These are phyloP conservation scores for Metschnikowia kunwiensis DNA, from an alignment of 805 yeast species.

Conservation along the genomic window DNA sequence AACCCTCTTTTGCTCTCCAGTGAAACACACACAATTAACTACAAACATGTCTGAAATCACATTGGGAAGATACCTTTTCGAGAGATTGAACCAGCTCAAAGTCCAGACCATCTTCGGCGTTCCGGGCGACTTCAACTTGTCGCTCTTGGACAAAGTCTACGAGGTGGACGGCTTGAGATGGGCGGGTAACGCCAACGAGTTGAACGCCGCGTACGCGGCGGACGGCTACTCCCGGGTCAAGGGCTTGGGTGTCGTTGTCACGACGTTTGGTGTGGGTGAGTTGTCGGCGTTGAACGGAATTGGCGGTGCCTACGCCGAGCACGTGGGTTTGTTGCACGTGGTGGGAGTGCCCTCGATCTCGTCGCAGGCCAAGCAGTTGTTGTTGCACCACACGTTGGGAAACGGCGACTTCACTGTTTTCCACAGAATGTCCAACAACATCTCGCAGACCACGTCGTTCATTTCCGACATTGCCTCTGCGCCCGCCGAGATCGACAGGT, in stretches of 20 bases:
- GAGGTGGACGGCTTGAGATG: conserved; percentile 75
- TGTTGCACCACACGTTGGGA: conserved; percentile 81
- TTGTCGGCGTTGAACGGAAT: conserved; percentile 79
- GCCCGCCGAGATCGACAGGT: conserved; percentile 67
- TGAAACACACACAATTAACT: conserved; percentile 1
- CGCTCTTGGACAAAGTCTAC: conserved; percentile 67
- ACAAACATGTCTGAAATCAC: conserved; percentile 45
- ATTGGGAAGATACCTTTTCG: conserved; percentile 74
- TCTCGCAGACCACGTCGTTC: conserved; percentile 63
- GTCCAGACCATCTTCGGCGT: conserved; percentile 74
- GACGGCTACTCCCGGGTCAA: conserved; percentile 86
- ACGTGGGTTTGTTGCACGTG: conserved; percentile 78
- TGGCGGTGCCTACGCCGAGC: conserved; percentile 88
- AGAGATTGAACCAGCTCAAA: conserved; percentile 69
- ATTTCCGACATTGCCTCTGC: conserved; percentile 64
- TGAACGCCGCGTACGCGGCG: conserved; percentile 85
- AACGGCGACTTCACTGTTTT: conserved; percentile 79
- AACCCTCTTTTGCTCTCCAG: background rate
- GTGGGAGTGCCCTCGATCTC: conserved; percentile 83
- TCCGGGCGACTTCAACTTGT: conserved; percentile 79
- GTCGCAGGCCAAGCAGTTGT: conserved; percentile 67
- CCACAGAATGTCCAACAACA: conserved; percentile 72
- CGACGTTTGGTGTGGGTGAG: conserved; percentile 93
- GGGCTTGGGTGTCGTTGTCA: conserved; percentile 68
- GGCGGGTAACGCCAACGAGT: conserved; percentile 90